A percentile compares a stretch with the other conserved stretches of the same genome.
Conservation (phyloP, 495 filamentous ascomycete species). For the Usnea hakonensis region DNA sequence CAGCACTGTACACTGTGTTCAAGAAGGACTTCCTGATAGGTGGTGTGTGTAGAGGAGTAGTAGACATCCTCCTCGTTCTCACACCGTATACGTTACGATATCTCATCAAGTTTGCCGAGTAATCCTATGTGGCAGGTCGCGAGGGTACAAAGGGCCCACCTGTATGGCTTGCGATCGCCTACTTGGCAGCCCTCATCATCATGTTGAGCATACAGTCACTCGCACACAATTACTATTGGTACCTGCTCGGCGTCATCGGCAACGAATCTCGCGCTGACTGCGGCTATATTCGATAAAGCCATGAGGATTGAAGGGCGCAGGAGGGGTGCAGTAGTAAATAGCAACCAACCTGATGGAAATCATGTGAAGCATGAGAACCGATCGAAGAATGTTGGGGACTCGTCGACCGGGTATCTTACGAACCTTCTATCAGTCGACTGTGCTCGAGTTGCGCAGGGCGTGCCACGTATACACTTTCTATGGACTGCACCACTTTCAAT, state of each 20-base stretch:
- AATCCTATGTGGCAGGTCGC: slow-evolving; percentile 58
- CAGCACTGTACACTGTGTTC: too few relatives aligned
- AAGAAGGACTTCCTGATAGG: slow-evolving; percentile 75
- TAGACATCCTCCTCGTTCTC: slow-evolving; percentile 60
- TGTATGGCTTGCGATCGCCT: too few relatives aligned
- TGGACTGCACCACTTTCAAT: slow-evolving; percentile 77
- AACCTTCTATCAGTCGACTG: slow-evolving; percentile 90
- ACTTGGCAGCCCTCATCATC: too few relatives aligned
- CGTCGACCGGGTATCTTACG: slow-evolving; percentile 73
- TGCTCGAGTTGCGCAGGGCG: slow-evolving; percentile 76
- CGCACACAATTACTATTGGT: too few relatives aligned
- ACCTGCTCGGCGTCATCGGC: too few relatives aligned
- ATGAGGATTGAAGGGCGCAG: slow-evolving; percentile 72
- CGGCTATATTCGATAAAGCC: slow-evolving; percentile 68
- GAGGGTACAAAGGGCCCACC: slow-evolving; percentile 43
- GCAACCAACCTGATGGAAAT: slow-evolving; percentile 36
- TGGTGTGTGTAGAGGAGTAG: slow-evolving; percentile 60
- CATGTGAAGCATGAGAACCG: slow-evolving; percentile 35
- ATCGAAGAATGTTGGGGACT: slow-evolving; percentile 46
- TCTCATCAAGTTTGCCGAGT: slow-evolving; percentile 65
- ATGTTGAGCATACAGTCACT: too few relatives aligned
- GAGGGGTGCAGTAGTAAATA: slow-evolving; percentile 33
- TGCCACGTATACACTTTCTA: slow-evolving; percentile 74
- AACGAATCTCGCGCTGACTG: slow-evolving; percentile 68
- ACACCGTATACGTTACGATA: slow-evolving; percentile 65